These are phyloP conservation scores for Plasmodium sp. DNA, from an alignment of 169 alveolate genomes.

Conservation along the genomic window DNA sequence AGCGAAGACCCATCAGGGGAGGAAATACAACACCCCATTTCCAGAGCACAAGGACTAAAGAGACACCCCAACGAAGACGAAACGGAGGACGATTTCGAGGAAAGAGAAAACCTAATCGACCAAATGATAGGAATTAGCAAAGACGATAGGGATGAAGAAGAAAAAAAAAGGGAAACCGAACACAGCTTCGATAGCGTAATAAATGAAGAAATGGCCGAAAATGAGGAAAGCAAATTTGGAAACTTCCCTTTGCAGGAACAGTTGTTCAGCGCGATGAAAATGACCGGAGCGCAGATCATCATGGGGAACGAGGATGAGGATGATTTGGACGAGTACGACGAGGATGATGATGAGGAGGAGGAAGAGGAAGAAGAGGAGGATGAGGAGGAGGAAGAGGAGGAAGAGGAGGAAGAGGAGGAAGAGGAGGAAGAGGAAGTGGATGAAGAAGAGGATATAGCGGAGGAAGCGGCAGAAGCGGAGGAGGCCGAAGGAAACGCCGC, in stretches of 20 bases:
- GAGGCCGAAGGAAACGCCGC: not conserved
- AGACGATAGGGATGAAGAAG: not conserved
- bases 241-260: constrained; percentile 1
- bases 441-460: not conserved
- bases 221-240: constrained; percentile 7
- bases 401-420: not conserved
- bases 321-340: constrained; percentile 11
- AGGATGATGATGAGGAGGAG: constrained; percentile 2
- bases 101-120: not conserved
- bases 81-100: not conserved
- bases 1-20: not conserved
- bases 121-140: not conserved
- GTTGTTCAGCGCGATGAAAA: not conserved
- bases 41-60: not conserved
- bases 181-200: not conserved
- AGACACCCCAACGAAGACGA: not conserved
- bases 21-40: not conserved
- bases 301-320: constrained; percentile 20
- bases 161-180: not conserved
- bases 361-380: constrained; percentile 20
- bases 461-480: too few relatives aligned
- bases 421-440: not conserved
- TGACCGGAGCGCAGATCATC: not conserved
- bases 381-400: constrained; percentile 11
- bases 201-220: constrained; percentile 8